Base-by-base conservation (phyloP, 2,329 filamentous ascomycete species). In the Biscogniauxia mediterranea region DNA sequence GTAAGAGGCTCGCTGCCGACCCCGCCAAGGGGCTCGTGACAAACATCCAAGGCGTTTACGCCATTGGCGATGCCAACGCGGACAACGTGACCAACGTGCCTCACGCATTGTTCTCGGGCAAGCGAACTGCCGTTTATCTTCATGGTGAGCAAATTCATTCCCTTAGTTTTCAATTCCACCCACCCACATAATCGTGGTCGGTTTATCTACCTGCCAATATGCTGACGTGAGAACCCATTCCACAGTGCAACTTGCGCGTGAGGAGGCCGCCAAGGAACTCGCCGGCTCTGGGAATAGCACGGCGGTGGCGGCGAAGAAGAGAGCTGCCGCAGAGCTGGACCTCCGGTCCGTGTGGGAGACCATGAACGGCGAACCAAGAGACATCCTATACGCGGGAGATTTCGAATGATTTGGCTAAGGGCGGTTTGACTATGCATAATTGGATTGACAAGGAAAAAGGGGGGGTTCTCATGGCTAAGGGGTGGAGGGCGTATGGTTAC, bases 51-150 rank as follows among this genome's bases (percentile, higher is more conserved):
- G 84, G 84, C 1, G 79, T 87, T 0, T 88, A 82, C 66, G 85
- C 83, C 5, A 72, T 88, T 20, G 85, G 86, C 0, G 85, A 88
- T 64, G 81, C 81, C 13, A 88, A 88, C 71, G 80, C 79, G 32
- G 85, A 87, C 57, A 81, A 81, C n/a, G 75, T 78, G 8, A 87
- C 84, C 2, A 88, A 88, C 64, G 80, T 88, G 0, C 84, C 84
- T 0, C 85, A 87, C 63, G 85, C 86, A 0, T 79, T 88, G 67
- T 88, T 77, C 68, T 82, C 76, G 13, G 85, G 85, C 2, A 88
- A 88, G 78, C 73, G 79, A 28, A 77, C 84, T 0, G 85, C 83
- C 5, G 84, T 88, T 0, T 85, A 74, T 55, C 61, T 85, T 4
- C 85, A 88, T 64, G 78, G 84, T 85, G 69, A 76, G 82, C 75